Evolutionary conservation across 495 filamentous ascomycete species (phyloP), one percentile per base, ranked within the genome.

Genomic region (Glonium stellatum): DNA sequence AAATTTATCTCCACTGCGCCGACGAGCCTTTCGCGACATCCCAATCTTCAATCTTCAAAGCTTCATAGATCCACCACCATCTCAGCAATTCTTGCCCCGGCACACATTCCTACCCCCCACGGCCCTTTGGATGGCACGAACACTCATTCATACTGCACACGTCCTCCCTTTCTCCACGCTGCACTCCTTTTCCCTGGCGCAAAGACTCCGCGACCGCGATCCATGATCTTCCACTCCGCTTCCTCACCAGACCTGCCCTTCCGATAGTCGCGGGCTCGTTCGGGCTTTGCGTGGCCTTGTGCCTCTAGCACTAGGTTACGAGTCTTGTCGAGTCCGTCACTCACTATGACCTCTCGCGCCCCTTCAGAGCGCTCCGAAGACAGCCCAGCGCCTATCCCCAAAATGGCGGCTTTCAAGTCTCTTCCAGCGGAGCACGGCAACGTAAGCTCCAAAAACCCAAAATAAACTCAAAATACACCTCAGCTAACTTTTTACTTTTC

Each of bases 151-250:
- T 55, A 22, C 13, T 12, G 9, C 10, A 18, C 31, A 22, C 46
- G 12, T 54, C 35, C 21, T 25, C 27, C 23, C 52, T 46, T 46
- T 54, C 36, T 50, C 27, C 31, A 31, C 15, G 21, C 37, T 22
- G 22, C 46, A 34, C 35, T 8, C 23, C 49, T 25, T 44, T 25
- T 55, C 23, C 27, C 31, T 23, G n/a, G 23, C 22, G 23, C 51
- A 55, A n/a, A 42, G 41, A 55, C 39, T 44, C 57, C 19, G n/a
- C 42, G 4, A 27, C 50, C 42, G 10, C 58, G 21, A 61, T 54
- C 58, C 42, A 65, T 65, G 63, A 65, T 6, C 58, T 54, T 48
- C 46, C 31, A 23, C 48, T 41, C 41, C n/a, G 41, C 42, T 31
- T 36, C 34, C 18, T 9, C 54, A 15, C 35, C 47, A 34, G 44